A percentile compares a stretch with the other conserved stretches of the same genome.
These are phyloP conservation scores for Colletotrichum lini DNA, from an alignment of 2,329 filamentous ascomycete genomes.

Conservation along the genomic window DNA sequence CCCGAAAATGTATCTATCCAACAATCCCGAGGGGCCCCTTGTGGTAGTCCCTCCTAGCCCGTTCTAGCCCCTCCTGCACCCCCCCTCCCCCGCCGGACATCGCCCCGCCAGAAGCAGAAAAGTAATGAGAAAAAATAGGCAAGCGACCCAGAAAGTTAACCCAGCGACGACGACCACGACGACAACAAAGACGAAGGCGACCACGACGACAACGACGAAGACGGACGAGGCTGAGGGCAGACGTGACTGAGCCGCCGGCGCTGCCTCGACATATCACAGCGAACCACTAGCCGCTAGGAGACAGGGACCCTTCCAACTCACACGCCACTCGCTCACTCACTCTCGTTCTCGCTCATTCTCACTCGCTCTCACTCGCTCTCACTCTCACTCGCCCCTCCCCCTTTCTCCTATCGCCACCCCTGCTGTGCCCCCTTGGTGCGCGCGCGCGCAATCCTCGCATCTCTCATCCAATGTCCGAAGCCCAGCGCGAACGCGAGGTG, in stretches of 20 bases:
- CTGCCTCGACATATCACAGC: neutral
- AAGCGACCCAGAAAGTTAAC: neutral
- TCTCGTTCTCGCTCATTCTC: neutral
- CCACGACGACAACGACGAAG: too few relatives aligned
- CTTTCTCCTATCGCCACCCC: constrained; percentile 6
- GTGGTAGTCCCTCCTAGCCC: too few relatives aligned
- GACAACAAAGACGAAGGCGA: too few relatives aligned
- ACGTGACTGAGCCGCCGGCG: neutral
- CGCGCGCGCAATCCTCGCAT: neutral
- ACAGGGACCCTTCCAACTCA: neutral
- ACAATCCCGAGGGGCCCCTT: too few relatives aligned
- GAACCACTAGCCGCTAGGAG: too few relatives aligned
- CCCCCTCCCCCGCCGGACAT: neutral
- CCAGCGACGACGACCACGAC: too few relatives aligned
- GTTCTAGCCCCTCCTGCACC: neutral
- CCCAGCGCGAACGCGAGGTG: constrained; percentile 51
- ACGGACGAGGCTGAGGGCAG: constrained; percentile 1
- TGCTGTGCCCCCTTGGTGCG: neutral
- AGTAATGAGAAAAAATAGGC: neutral
- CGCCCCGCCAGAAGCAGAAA: neutral
- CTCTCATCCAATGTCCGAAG: constrained; percentile 31
- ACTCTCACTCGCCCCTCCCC: neutral
- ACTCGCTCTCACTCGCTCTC: too few relatives aligned
- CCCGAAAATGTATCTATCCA: neutral
- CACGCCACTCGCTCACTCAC: neutral